Evolutionary conservation across 2,329 filamentous ascomycete species (phyloP), one percentile per base, ranked within the genome.

Genomic region (Dryadomyces quercus-mongolicae): DNA sequence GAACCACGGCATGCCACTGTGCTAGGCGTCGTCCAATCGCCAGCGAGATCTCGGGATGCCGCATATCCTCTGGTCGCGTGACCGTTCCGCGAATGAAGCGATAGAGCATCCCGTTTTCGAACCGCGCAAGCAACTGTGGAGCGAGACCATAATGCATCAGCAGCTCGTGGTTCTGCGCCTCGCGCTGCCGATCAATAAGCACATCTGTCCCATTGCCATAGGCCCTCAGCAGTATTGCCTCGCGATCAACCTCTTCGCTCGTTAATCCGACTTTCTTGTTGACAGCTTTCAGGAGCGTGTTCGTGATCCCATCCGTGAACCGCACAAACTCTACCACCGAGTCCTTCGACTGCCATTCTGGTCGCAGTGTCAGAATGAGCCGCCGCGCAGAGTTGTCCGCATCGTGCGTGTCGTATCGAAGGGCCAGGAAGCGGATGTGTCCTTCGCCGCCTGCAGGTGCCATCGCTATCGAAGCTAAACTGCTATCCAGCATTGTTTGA

Each of bases 301-400:
- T 98, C 61, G 93, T 98, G 71, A 97, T 98, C 65, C 93, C 93
- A 65, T 98, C 93, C 43, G 90, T 98, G 74, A 97, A 98, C 60
- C 87, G 85, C 61, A 89, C 78, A 66, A 97, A 88, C 64, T 93
- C 84, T 62, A 98, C 47, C 9, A 44, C 22, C 15, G 54, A 58
- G 25, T 52, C 55, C 2, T 45, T 21, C 10, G 58, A 55, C 61
- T 82, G 77, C 93, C 93, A 98, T 62, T 94, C 82, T 12, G 91
- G 91, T 56, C 85, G 80, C 58, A 96, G 75, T 31, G 87, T 80
- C 61, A 89, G 75, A 63, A 96, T 84, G 59, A 98, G 81, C 59
- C 80, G 79, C 58, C 87, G 75, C 53, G 91, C 92, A 20, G 92
- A 94, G 55, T 80, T 76, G 60, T 92, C 80, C 34, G 87, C 85